These are phyloP conservation scores for Wickerhamiella parazyma DNA, from an alignment of 805 yeast species.

Conservation along the genomic window DNA sequence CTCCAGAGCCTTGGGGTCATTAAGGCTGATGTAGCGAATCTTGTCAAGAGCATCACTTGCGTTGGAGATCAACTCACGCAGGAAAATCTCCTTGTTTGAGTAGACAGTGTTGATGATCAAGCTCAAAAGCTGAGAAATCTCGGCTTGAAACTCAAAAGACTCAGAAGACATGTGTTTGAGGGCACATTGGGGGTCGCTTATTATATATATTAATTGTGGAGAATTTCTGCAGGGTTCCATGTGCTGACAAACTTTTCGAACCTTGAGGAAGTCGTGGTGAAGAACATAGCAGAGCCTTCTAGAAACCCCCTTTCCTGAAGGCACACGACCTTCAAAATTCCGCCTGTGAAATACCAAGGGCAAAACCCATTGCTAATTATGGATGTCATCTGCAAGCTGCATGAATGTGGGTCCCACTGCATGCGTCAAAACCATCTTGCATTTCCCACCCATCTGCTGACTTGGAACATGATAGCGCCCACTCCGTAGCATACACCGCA, in stretches of 20 bases:
- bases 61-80: conserved; percentile 97
- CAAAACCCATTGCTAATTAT: too few relatives aligned
- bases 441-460: background rate
- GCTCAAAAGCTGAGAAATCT: conserved; percentile 99
- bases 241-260: conserved; percentile 10
- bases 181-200: background rate
- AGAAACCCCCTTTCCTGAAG: too few relatives aligned
- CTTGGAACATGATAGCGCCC: conserved; percentile 14
- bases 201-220: background rate
- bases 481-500: conserved; percentile 22
- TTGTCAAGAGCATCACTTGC: conserved; percentile 99
- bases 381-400: too few relatives aligned
- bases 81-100: conserved; percentile 97
- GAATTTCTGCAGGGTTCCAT: conserved; percentile 12
- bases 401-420: background rate
- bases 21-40: conserved; percentile 90
- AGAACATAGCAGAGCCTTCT: background rate
- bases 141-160: conserved; percentile 88
- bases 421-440: background rate
- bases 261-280: background rate
- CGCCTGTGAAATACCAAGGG: too few relatives aligned
- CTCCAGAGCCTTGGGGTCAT: conserved; percentile 84
- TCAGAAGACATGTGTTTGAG: conserved; percentile 21
- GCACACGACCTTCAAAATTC: too few relatives aligned
- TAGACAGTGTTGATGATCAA: conserved; percentile 99